Evolutionary conservation across 2,329 filamentous ascomycete genomes (phyloP).

Genomic region (Paecilomyces sp.): DNA sequence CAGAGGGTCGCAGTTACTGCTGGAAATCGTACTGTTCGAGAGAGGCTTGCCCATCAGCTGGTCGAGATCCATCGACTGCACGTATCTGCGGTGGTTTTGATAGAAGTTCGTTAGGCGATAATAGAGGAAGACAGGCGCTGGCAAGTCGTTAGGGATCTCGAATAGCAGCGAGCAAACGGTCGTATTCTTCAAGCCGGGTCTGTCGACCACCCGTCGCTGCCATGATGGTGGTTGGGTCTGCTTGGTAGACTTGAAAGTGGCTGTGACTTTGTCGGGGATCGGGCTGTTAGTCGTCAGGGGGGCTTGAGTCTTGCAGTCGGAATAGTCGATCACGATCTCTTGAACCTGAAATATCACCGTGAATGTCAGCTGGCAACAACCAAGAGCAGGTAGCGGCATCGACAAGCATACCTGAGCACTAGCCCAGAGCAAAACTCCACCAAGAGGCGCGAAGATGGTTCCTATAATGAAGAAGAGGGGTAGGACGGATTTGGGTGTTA

Average conservation of each 20-base stretch:
- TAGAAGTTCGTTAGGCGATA: conserved; percentile 97
- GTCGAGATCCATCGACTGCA: conserved; percentile 75
- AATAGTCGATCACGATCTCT: conserved; percentile 88
- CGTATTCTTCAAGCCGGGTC: conserved; percentile 25
- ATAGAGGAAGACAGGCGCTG: conserved; percentile 81
- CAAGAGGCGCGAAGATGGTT: conserved; percentile 88
- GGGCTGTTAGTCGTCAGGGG: conserved; percentile 42
- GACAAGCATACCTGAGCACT: conserved; percentile 59
- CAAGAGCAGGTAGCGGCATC: neutral
- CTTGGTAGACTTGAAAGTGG: conserved; percentile 62
- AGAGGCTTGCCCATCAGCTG: conserved; percentile 72
- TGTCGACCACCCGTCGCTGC: conserved; percentile 15
- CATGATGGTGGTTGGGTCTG: conserved; percentile 23
- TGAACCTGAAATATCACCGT: conserved; percentile 57
- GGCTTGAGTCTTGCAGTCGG: conserved; percentile 59
- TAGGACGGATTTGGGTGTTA: conserved; percentile 88
- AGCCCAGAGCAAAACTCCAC: conserved; percentile 77
- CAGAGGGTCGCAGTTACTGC: conserved; percentile 70
- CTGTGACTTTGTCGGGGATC: conserved; percentile 46
- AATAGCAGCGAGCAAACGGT: conserved; percentile 68
- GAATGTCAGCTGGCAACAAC: conserved; percentile 3
- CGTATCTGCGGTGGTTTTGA: conserved; percentile 96
- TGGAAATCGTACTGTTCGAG: conserved; percentile 52
- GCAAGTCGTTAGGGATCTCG: conserved; percentile 68
- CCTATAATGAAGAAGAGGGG: conserved; percentile 88